Evolutionary conservation across 768 basidiomycete genomes (phyloP).

Genomic region (Mycena maculata): DNA sequence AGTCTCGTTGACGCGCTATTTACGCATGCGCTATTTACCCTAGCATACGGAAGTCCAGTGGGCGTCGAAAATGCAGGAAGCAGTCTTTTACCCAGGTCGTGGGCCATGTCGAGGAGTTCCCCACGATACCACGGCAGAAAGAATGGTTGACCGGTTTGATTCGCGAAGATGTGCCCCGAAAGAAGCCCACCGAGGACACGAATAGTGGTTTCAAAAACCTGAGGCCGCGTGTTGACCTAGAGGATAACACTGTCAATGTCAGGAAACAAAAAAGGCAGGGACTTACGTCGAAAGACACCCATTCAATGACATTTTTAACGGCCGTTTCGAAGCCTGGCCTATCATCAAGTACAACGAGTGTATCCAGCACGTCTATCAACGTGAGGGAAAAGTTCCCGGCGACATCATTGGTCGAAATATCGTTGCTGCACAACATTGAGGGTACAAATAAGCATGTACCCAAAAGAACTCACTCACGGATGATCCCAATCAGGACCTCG

Average conservation of each 20-base stretch:
- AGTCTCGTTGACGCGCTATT: conserved; percentile 15
- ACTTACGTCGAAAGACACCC: conserved; percentile 87
- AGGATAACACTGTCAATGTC: not conserved
- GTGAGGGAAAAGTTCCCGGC: conserved; percentile 93
- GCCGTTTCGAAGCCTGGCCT: conserved; percentile 84
- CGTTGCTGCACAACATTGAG: conserved; percentile 54
- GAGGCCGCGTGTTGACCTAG: conserved; percentile 83
- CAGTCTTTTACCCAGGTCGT: conserved; percentile 87
- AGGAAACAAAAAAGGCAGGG: not conserved
- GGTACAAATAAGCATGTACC: conserved; percentile 23
- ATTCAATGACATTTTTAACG: conserved; percentile 81
- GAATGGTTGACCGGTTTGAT: conserved; percentile 71
- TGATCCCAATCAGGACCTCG: conserved; percentile 89
- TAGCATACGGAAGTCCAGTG: conserved; percentile 92
- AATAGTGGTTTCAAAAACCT: conserved; percentile 98
- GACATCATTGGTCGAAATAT: conserved; percentile 90
- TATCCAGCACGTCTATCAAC: conserved; percentile 85
- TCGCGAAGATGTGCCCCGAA: conserved; percentile 88
- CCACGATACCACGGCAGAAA: conserved; percentile 86
- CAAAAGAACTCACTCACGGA: conserved; percentile 64
- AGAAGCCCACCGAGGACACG: conserved; percentile 91
- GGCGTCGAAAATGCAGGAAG: conserved; percentile 93
- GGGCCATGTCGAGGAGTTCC: conserved; percentile 82
- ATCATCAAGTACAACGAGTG: conserved; percentile 89
- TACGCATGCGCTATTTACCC: conserved; percentile 59